Evolutionary conservation across 164 flowering plant species (phyloP).

Genomic region (Tinospora cordifolia): DNA sequence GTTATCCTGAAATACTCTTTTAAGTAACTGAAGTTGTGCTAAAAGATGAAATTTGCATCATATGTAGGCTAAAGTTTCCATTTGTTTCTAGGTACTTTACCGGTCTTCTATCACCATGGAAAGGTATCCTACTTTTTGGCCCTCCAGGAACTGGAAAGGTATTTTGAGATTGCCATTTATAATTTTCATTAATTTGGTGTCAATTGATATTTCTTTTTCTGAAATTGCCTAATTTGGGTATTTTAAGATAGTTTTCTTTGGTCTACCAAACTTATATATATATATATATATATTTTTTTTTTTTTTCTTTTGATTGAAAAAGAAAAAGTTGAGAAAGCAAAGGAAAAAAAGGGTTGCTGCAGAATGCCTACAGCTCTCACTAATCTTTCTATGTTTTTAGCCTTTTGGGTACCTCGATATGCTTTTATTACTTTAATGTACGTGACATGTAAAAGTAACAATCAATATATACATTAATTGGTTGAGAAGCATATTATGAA

Average conservation of each 20-base stretch:
- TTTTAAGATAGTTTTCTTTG: neutral
- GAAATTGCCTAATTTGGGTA: neutral
- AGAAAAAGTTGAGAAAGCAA: neutral
- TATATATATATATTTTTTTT: neutral
- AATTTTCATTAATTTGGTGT: neutral
- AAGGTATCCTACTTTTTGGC: constrained; percentile 96
- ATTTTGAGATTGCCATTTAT: constrained; percentile 12
- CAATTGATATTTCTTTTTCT: neutral
- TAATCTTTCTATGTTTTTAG: too few species aligned
- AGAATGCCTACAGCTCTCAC: too few species aligned
- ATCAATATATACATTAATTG: neutral
- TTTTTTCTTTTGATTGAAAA: neutral
- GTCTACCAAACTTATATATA: neutral
- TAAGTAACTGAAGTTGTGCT: neutral
- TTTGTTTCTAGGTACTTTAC: constrained; percentile 66
- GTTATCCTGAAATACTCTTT: neutral
- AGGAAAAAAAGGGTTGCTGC: neutral
- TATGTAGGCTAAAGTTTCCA: constrained; percentile 1
- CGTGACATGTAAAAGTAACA: too few species aligned
- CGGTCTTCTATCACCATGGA: constrained; percentile 96
- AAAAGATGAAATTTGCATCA: constrained; percentile 1
- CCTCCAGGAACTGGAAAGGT: constrained; percentile 99
- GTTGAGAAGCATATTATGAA: neutral
- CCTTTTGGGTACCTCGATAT: too few species aligned
- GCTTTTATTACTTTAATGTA: too few species aligned